Evolutionary conservation across 306 rosid species (phyloP).

Genomic region (Erythrophleum fordii): DNA sequence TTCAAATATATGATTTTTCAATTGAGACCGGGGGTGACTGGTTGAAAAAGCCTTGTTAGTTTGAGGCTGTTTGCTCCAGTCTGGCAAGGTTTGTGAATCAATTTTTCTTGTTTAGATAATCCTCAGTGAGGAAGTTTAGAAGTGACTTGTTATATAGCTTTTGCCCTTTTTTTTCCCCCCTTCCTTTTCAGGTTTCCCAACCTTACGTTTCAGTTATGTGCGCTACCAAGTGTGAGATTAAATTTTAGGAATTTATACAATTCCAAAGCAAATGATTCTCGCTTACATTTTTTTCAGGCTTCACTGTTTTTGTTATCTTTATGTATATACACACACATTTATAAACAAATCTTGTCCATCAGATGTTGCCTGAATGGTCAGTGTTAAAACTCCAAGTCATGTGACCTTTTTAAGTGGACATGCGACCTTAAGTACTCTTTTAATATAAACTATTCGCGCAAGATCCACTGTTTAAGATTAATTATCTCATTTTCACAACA

Average conservation of each 20-base stretch:
- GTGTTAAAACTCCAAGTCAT: neutral
- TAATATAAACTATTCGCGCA: neutral
- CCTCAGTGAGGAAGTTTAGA: neutral
- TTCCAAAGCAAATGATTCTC: constrained; percentile 25
- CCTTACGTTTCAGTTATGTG: constrained; percentile 4
- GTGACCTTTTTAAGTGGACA: neutral
- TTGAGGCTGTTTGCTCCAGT: constrained; percentile 6
- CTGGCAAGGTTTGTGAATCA: constrained; percentile 21
- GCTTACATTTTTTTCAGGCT: constrained; percentile 15
- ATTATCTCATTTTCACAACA: neutral
- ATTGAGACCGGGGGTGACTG: neutral
- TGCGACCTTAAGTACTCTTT: neutral
- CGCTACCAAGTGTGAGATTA: neutral
- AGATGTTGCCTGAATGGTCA: neutral
- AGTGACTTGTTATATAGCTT: constrained; percentile 25
- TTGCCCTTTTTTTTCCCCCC: no score
- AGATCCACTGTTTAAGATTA: neutral
- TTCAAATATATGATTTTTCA: neutral
- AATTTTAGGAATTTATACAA: constrained; percentile 6
- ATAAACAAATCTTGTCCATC: neutral
- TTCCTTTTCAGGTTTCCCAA: neutral
- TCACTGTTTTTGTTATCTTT: constrained; percentile 2
- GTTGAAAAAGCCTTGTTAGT: constrained; percentile 20
- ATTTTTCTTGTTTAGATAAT: constrained; percentile 6
- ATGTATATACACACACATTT: neutral